Evolutionary conservation across 371 early-diverging fungal genomes (phyloP), one percentile per base, ranked within the genome.

Genomic region (Choanephora cucurbitarum): DNA sequence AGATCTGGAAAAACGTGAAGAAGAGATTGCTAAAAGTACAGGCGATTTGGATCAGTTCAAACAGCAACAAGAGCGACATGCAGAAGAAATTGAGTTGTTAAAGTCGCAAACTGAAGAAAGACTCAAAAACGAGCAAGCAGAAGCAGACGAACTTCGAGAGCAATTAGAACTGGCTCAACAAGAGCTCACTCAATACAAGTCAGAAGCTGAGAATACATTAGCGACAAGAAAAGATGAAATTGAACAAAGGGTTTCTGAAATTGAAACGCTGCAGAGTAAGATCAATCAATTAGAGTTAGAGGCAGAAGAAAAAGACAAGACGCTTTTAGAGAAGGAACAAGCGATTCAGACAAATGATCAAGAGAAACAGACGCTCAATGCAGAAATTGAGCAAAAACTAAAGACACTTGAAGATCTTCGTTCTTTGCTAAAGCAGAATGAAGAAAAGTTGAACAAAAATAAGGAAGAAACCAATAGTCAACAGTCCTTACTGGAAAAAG

Each of bases 21-120:
- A 56, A 47, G 33, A 60, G 37, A 37, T 55, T 15, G 60, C 59
- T 2, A 52, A 18, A 5, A 49, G 46, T 39, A 34, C 46, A 15
- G 56, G 47, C 11, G 43, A 24, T 6, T 44, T 55, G 17, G 52
- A 55, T 43, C 51, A 58, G 33, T 50, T 59, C 24, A 49, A 64
- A 32, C 19, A 55, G 1, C 50, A 58, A 31, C 50, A 64, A 45
- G 55, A 55, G 17, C 47, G 43, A 8, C 50, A 64, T 31, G 21
- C 21, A n/a, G 48, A 58, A 28, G 57, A 59, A 6, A 19, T 65
- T 6, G 15, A 44, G 1, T 0, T 19, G 4, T 21, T 56, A 6
- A 52, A 56, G 19, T 41, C 15, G 13, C 48, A 58, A 49, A 43
- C 18, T 1, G 58, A 63, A 50, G 58, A 58, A 15, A 39, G 19